Conservation (phyloP, 148 eudicot genomes). For the Diospyros kaki region DNA sequence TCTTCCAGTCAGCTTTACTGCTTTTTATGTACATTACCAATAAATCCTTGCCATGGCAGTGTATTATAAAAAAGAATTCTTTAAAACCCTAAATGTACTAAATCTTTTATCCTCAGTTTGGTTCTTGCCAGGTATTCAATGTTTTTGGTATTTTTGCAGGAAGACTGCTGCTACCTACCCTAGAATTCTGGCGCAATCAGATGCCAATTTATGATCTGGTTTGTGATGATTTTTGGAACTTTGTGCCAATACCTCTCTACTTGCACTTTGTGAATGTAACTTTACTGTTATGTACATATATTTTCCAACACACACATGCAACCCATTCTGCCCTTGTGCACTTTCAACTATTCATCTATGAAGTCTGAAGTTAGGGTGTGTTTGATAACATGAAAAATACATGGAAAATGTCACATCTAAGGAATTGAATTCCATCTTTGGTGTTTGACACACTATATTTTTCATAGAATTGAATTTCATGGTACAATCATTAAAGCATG, state of each 20-base stretch:
- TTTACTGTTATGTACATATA: not conserved
- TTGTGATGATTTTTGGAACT: slow-evolving; percentile 10
- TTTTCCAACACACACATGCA: not conserved
- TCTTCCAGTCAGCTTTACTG: too few relatives aligned
- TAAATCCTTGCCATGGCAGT: too few relatives aligned
- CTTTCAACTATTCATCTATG: not conserved
- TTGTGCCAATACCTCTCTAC: not conserved
- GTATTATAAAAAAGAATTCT: too few relatives aligned
- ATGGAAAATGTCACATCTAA: too few relatives aligned
- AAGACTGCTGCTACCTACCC: slow-evolving; percentile 34
- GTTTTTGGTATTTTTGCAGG: slow-evolving; percentile 27
- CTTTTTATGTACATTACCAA: too few relatives aligned
- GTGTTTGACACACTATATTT: too few relatives aligned
- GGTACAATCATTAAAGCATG: too few relatives aligned
- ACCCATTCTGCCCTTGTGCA: not conserved
- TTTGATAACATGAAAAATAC: too few relatives aligned
- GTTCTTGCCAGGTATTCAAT: slow-evolving; percentile 9
- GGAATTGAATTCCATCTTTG: too few relatives aligned
- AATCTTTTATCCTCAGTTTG: not conserved
- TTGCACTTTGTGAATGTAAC: slow-evolving; percentile 2
- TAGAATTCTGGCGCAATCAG: slow-evolving; percentile 53
- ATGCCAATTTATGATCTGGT: slow-evolving; percentile 33
- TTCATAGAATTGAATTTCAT: too few relatives aligned
- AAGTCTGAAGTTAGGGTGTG: not conserved
- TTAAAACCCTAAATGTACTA: not conserved